Base-by-base conservation (phyloP, 2,329 filamentous ascomycete genomes). In the Hirsutella rhossiliensis region DNA sequence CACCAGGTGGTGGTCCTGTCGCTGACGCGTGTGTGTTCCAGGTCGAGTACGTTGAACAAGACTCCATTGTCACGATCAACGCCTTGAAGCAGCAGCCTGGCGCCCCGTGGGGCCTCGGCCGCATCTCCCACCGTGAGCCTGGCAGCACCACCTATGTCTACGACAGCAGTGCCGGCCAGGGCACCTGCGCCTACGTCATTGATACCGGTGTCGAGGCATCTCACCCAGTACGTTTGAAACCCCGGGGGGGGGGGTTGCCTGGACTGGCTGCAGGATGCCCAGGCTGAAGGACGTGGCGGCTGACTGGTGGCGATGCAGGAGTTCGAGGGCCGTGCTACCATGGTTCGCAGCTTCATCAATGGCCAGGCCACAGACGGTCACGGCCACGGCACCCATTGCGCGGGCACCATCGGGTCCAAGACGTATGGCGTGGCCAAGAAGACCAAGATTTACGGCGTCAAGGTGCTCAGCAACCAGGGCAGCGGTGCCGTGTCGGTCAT, bases 381-480 rank as follows among this genome's bases (percentile, higher is more conserved):
- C 31, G 47, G 47, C 13, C 47, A 49, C 39, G 47, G 47, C 37
- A 65, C 62, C 4, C 62, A 64, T 48, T 59, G 61, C 11, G 55
- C 62, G 1, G 62, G 59, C 18, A 64, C 52, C 29, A 55, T 58
- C 12, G 62, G 55, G 11, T 57, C 56, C 13, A 47, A 44, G 23
- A 59, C 62, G 3, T 65, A 62, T 45, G 66, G 65, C 41, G 60
- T 68, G 9, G 63, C 65, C 12, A 67, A 66, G 53, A 60, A 61
- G 48, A 56, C 60, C 3, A 55, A 55, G n/a, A 47, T 68, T 17
- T 54, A 65, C 34, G 63, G 60, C 7, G 57, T 67, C 44, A 68
- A 68, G 54, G 61, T 67, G 13, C 55, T 67, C 9, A 53, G 56
- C 40, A 54, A 52, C 3, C 36, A 50, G 3, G 62, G 58, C 60